Conservation (phyloP, 768 basidiomycete species). For the Tephrocybe sp. region DNA sequence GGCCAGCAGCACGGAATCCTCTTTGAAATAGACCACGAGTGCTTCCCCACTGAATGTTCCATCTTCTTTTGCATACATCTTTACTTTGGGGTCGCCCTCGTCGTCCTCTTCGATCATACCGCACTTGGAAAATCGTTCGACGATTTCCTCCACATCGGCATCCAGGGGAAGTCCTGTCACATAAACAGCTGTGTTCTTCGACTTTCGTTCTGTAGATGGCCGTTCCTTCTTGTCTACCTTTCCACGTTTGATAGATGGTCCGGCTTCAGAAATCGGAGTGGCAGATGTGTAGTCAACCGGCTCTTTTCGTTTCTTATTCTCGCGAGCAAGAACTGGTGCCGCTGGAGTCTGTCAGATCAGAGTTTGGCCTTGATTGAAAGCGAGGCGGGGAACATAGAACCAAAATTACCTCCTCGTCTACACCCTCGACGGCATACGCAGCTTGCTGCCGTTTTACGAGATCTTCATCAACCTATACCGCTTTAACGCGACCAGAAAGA, state of each 20-base stretch:
- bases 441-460: conserved; percentile 88
- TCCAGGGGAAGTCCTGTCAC: conserved; percentile 82
- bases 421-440: conserved; percentile 88
- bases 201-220: conserved; percentile 52
- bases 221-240: conserved; percentile 54
- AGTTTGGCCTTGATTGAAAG: conserved; percentile 2
- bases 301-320: conserved; percentile 78
- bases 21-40: conserved; percentile 95
- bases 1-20: conserved; percentile 89
- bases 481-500: conserved; percentile 8
- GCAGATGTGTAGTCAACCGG: conserved; percentile 70
- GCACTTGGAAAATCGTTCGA: conserved; percentile 86
- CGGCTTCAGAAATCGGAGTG: conserved; percentile 41
- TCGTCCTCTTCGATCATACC: conserved; percentile 94
- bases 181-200: conserved; percentile 93
- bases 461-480: conserved; percentile 79
- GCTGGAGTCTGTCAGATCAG: conserved; percentile 66
- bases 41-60: conserved; percentile 94
- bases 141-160: conserved; percentile 70
- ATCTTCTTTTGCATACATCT: conserved; percentile 89
- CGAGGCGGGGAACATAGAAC: background rate
- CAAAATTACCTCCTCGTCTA: conserved; percentile 84
- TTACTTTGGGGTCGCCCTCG: conserved; percentile 89
- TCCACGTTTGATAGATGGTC: conserved; percentile 67
- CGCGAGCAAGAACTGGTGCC: conserved; percentile 79